phyloP scores from a whole-genome alignment of 129 eudicot species.

The Saposhnikovia divaricata region DNA sequence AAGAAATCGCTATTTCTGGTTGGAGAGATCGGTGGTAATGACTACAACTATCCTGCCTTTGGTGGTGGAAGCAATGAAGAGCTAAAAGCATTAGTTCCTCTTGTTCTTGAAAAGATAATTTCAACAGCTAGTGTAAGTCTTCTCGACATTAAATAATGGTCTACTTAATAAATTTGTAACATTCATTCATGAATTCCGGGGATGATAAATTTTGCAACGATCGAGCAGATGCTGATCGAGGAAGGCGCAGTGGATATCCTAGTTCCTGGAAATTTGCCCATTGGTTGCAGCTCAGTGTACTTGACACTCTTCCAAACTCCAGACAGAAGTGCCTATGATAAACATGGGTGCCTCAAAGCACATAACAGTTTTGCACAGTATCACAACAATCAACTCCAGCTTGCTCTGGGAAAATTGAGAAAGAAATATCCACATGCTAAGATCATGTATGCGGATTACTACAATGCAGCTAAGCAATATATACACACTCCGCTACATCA shows the following conservation, averaged over 20 bases:
- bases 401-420: constrained; percentile 40
- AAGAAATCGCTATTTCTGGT: constrained; percentile 53
- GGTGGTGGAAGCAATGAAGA: constrained; percentile 36
- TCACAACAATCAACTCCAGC: constrained; percentile 53
- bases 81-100: constrained; percentile 43
- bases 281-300: constrained; percentile 61
- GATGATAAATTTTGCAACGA: neutral
- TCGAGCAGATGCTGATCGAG: constrained; percentile 45
- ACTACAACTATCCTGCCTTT: constrained; percentile 64
- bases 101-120: constrained; percentile 41
- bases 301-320: constrained; percentile 37
- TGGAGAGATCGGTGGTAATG: constrained; percentile 95
- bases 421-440: constrained; percentile 44
- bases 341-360: constrained; percentile 53
- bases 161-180: neutral
- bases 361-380: constrained; percentile 57
- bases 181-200: neutral
- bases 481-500: constrained; percentile 50
- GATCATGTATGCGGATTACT: constrained; percentile 73
- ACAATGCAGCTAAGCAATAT: constrained; percentile 49
- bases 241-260: constrained; percentile 66
- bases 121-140: constrained; percentile 50
- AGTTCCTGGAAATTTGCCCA: constrained; percentile 80
- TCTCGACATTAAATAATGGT: neutral
- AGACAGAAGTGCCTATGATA: constrained; percentile 44